These are phyloP conservation scores for Leucocoprinus birnbaumii DNA, from an alignment of 768 basidiomycete species.

Conservation along the genomic window DNA sequence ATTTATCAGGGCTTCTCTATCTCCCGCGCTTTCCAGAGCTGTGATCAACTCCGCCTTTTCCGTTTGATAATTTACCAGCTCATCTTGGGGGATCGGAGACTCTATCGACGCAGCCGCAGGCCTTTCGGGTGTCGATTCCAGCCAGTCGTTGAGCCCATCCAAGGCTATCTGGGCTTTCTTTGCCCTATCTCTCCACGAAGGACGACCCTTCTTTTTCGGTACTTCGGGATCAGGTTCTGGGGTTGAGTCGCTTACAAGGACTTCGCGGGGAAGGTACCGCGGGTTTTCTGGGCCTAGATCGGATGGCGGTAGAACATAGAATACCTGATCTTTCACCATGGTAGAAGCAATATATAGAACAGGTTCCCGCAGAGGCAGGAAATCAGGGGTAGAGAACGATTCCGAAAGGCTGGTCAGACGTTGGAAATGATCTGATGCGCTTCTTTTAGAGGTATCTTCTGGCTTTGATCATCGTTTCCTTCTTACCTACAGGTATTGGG, in stretches of 20 bases:
- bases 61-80: constrained; percentile 31
- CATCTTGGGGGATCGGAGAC: constrained; percentile 6
- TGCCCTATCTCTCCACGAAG: constrained; percentile 56
- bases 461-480: neutral
- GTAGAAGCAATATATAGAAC: constrained; percentile 45
- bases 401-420: constrained; percentile 48
- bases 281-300: constrained; percentile 53
- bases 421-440: constrained; percentile 51
- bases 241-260: constrained; percentile 44
- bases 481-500: constrained; percentile 58
- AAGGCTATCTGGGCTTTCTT: constrained; percentile 52
- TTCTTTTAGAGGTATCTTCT: constrained; percentile 7
- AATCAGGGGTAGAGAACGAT: constrained; percentile 33
- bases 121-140: constrained; percentile 18
- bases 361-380: constrained; percentile 48
- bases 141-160: constrained; percentile 45
- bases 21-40: constrained; percentile 17
- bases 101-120: neutral
- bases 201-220: constrained; percentile 60
- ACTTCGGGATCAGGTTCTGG: constrained; percentile 19
- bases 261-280: constrained; percentile 65
- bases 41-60: constrained; percentile 40
- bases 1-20: constrained; percentile 32
- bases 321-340: constrained; percentile 46
- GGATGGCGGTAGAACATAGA: constrained; percentile 60